A percentile compares a stretch with the other conserved stretches of the same genome.
phyloP scores from a whole-genome alignment of 2,329 filamentous ascomycete genomes.

The Setomelanomma holmii region DNA sequence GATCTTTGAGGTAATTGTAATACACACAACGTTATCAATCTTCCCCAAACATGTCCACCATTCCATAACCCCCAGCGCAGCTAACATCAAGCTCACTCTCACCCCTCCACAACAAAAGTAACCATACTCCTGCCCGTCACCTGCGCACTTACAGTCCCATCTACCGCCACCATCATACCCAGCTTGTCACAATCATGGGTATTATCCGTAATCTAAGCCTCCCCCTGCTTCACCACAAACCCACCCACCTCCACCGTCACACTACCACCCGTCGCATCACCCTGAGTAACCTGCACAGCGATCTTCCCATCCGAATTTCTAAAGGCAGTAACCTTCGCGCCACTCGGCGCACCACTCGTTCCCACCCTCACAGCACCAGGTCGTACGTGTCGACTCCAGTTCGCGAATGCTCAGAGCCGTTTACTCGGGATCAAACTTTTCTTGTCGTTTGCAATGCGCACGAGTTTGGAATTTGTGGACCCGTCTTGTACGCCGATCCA shows the following conservation, averaged over 20 bases:
- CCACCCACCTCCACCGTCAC: constrained; percentile 37
- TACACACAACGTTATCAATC: neutral
- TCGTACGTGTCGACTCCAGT: constrained; percentile 49
- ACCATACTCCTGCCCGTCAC: constrained; percentile 38
- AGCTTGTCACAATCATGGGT: constrained; percentile 29
- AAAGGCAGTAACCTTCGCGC: constrained; percentile 44
- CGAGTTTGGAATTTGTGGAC: constrained; percentile 46
- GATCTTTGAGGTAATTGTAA: neutral
- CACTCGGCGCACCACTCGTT: constrained; percentile 36
- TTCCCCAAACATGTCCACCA: neutral
- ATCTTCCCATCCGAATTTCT: constrained; percentile 42
- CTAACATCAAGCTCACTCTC: neutral
- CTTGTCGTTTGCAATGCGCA: constrained; percentile 45
- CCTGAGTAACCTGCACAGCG: constrained; percentile 49
- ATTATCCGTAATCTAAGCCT: constrained; percentile 51
- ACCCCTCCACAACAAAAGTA: constrained; percentile 30
- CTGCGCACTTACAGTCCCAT: constrained; percentile 28
- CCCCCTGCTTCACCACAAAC: constrained; percentile 32
- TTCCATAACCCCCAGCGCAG: no score
- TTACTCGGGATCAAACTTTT: constrained; percentile 43
- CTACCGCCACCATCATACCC: constrained; percentile 14
- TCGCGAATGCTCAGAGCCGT: constrained; percentile 52
- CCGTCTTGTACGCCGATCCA: constrained; percentile 59
- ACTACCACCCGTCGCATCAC: constrained; percentile 19
- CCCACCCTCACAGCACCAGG: constrained; percentile 49